Percentiles rank a stretch among this genome's conserved stretches.
Conservation (phyloP, 2,329 filamentous ascomycete genomes). For the Neofusicoccum laricinum region DNA sequence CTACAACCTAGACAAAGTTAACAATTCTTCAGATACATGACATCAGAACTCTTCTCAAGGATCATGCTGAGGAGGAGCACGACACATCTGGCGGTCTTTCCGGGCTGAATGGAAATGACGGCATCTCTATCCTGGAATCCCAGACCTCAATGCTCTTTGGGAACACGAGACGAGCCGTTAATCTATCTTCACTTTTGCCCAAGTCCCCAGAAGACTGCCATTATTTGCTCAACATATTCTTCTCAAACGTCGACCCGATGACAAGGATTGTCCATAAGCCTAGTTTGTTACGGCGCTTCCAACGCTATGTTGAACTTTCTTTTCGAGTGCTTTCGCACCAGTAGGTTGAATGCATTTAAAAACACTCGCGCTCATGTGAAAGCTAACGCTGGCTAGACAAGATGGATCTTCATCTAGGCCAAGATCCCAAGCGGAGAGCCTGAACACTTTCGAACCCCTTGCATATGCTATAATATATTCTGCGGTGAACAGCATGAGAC, state of each 20-base stretch:
- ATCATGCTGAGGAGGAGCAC: slow-evolving; percentile 4
- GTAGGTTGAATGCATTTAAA: not conserved
- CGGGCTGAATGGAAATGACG: not conserved
- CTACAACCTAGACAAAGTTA: not conserved
- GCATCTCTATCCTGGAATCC: not conserved
- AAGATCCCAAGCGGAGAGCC: not conserved
- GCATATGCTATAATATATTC: slow-evolving; percentile 36
- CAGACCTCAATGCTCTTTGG: not conserved
- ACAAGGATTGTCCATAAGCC: slow-evolving; percentile 35
- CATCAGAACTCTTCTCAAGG: slow-evolving; percentile 35
- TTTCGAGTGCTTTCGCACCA: not conserved
- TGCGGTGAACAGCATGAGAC: slow-evolving; percentile 32
- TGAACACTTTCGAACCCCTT: slow-evolving; percentile 24
- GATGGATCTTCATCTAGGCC: not conserved
- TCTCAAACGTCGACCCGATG: slow-evolving; percentile 37
- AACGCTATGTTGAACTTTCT: slow-evolving; percentile 22
- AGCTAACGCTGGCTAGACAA: not conserved
- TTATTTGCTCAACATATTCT: slow-evolving; percentile 33
- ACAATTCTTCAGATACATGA: slow-evolving; percentile 32
- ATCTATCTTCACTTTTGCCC: slow-evolving; percentile 27
- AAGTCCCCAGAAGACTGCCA: slow-evolving; percentile 29
- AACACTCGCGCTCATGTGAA: not conserved
- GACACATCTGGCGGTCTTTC: slow-evolving; percentile 17
- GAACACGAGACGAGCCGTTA: too few species aligned
- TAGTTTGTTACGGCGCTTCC: slow-evolving; percentile 29